Conservation (phyloP, 768 basidiomycete species). For the Lentinula edodes region DNA sequence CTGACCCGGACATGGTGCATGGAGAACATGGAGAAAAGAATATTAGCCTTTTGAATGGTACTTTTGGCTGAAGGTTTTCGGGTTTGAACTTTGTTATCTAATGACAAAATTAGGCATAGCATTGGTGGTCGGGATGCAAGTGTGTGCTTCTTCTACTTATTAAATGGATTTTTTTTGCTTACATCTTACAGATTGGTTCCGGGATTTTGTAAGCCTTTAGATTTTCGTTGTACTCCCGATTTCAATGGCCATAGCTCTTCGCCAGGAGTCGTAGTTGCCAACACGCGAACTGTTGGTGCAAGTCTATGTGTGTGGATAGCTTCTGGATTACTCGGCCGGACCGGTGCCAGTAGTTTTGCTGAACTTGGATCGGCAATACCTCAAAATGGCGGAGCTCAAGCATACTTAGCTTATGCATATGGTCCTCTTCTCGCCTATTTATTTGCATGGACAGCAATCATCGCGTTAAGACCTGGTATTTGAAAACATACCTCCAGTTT, state of each 20-base stretch:
- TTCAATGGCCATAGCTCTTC: conserved; percentile 55
- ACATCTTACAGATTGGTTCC: conserved; percentile 63
- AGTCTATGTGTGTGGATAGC: conserved; percentile 82
- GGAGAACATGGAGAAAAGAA: conserved; percentile 59
- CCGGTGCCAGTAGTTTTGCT: conserved; percentile 91
- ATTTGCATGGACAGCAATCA: conserved; percentile 93
- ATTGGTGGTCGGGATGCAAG: conserved; percentile 78
- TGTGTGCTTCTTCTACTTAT: conserved; percentile 16
- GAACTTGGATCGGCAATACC: conserved; percentile 90
- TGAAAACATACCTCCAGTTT: not conserved
- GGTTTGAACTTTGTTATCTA: not conserved
- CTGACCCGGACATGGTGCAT: conserved; percentile 53
- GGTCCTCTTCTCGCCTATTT: conserved; percentile 84
- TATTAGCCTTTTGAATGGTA: conserved; percentile 74
- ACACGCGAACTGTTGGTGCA: conserved; percentile 85
- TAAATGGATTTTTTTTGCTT: no score
- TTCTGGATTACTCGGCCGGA: conserved; percentile 87
- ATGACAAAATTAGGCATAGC: conserved; percentile 58
- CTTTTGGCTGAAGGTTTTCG: conserved; percentile 14
- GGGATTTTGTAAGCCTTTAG: conserved; percentile 74
- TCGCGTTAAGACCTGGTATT: conserved; percentile 78
- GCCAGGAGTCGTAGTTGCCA: conserved; percentile 86
- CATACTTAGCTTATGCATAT: conserved; percentile 87
- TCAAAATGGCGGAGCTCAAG: conserved; percentile 63
- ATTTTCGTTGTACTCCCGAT: conserved; percentile 5